Base-by-base conservation (phyloP, 345 rosid species). In the Cochlearia excelsa region DNA sequence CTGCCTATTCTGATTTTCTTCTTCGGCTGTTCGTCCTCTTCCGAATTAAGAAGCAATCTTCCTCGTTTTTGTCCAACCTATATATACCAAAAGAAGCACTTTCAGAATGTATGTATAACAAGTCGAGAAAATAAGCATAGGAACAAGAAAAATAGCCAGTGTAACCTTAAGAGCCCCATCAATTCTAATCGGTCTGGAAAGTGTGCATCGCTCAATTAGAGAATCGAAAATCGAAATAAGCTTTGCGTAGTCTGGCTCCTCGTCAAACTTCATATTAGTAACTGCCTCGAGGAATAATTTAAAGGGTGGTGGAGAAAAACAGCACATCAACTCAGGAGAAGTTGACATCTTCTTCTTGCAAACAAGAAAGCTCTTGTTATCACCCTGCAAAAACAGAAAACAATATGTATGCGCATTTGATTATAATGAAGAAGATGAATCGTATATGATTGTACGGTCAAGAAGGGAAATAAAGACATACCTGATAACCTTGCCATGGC, bases 341-440 rank as follows among this genome's bases (percentile, higher is more conserved):
- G 91, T 85, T 27, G 82, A 81, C 97, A 89, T 85, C 82, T 89
- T 93, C 62, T 93, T 93, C 79, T 93, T 93, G 75, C 94, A 85
- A 51, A 89, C 95, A 72, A 93, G 91, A 77, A 89, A 93, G 66
- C 97, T 81, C 74, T 93, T 89, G 65, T 89, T 87, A 59, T 93
- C 43, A 39, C 43, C 43, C 43, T 39, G n/a, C 43, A 39, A 7
- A 39, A 39, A 8, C 10, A 39, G n/a, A 2, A 39, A 8, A 39
- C 43, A 4, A 7, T 37, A 37, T 37, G 7, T 5, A 33, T 5
- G 5, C 5, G 5, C 3, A 37, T 4, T 37, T 4, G 6, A 37
- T 5, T 37, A 5, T 2, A 37, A 37, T 37, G 1, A 37, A 37
- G 40, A 37, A 37, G 40, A 39, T 39, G 43, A 6, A 39, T 8